Conservation (phyloP, 805 yeast genomes). For the Starmerella bacillaris region DNA sequence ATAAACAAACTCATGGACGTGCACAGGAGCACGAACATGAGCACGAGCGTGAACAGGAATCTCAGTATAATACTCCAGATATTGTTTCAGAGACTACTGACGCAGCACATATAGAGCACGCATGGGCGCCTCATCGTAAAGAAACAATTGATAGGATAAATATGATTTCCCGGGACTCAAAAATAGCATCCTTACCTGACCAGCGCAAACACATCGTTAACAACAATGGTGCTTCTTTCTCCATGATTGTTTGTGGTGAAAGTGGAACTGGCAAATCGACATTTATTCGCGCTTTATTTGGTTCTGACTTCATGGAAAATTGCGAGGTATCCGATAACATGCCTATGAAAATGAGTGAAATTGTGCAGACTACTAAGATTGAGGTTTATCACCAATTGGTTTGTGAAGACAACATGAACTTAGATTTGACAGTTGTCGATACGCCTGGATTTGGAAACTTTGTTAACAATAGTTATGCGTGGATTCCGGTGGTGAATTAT, state of each 20-base stretch:
- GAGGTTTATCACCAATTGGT: slow-evolving; percentile 63
- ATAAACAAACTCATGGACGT: too few relatives aligned
- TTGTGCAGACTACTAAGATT: slow-evolving; percentile 48
- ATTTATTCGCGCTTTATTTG: slow-evolving; percentile 69
- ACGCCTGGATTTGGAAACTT: slow-evolving; percentile 92
- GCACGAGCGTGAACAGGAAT: background rate
- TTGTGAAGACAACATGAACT: slow-evolving; percentile 66
- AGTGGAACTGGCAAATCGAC: slow-evolving; percentile 88
- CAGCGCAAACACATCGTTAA: slow-evolving; percentile 14
- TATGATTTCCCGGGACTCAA: background rate
- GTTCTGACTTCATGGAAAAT: slow-evolving; percentile 23
- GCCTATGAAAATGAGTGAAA: slow-evolving; percentile 9
- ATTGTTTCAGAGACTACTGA: background rate
- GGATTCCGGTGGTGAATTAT: slow-evolving; percentile 76
- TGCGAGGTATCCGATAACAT: background rate
- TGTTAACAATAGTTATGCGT: slow-evolving; percentile 65
- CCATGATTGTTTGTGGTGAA: slow-evolving; percentile 64
- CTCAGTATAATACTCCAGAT: background rate
- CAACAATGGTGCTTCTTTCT: slow-evolving; percentile 42
- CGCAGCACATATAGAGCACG: background rate
- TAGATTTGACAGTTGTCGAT: slow-evolving; percentile 66
- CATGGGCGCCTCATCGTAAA: too few relatives aligned
- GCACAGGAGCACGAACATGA: background rate
- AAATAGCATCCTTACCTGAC: slow-evolving; percentile 6
- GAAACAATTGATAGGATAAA: too few relatives aligned